Evolutionary conservation across 1,139 yeast genomes (phyloP).

Genomic region (Yamadazyma pseudoaaseri): DNA sequence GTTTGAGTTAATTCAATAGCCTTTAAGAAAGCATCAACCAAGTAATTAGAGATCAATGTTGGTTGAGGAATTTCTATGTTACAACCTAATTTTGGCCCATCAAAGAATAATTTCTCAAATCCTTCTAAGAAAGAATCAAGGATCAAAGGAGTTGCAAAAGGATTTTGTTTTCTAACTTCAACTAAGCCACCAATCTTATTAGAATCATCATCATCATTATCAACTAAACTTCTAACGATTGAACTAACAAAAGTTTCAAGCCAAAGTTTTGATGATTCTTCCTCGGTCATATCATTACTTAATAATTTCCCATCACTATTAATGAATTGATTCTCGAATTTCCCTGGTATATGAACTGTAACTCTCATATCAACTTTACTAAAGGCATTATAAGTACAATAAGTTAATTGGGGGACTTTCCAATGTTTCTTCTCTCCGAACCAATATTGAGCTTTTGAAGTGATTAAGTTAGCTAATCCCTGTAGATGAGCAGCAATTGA

Average conservation of each 20-base stretch:
- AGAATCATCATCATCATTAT: slow-evolving; percentile 64
- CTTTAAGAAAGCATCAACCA: slow-evolving; percentile 72
- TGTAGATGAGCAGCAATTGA: slow-evolving; percentile 71
- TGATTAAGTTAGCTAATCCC: slow-evolving; percentile 71
- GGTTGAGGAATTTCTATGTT: slow-evolving; percentile 70
- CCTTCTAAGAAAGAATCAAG: slow-evolving; percentile 57
- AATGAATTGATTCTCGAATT: slow-evolving; percentile 47
- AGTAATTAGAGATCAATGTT: slow-evolving; percentile 64
- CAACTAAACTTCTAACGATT: slow-evolving; percentile 65
- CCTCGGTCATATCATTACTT: slow-evolving; percentile 34
- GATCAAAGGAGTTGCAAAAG: slow-evolving; percentile 48
- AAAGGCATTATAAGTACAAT: slow-evolving; percentile 54
- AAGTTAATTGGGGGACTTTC: slow-evolving; percentile 68
- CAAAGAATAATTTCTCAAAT: slow-evolving; percentile 62
- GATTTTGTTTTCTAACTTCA: slow-evolving; percentile 51
- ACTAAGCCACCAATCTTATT: slow-evolving; percentile 51
- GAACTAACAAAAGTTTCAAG: slow-evolving; percentile 69
- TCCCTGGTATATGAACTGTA: slow-evolving; percentile 66
- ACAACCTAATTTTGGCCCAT: slow-evolving; percentile 67
- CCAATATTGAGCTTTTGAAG: slow-evolving; percentile 55
- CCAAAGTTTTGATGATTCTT: slow-evolving; percentile 48
- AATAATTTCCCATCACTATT: slow-evolving; percentile 44
- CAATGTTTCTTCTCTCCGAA: slow-evolving; percentile 68
- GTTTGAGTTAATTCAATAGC: slow-evolving; percentile 65
- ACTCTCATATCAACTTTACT: slow-evolving; percentile 70